Percentiles rank a stretch among this genome's conserved stretches.
Conservation (phyloP, 2,329 filamentous ascomycete genomes). For the Penicillium concentricum region DNA sequence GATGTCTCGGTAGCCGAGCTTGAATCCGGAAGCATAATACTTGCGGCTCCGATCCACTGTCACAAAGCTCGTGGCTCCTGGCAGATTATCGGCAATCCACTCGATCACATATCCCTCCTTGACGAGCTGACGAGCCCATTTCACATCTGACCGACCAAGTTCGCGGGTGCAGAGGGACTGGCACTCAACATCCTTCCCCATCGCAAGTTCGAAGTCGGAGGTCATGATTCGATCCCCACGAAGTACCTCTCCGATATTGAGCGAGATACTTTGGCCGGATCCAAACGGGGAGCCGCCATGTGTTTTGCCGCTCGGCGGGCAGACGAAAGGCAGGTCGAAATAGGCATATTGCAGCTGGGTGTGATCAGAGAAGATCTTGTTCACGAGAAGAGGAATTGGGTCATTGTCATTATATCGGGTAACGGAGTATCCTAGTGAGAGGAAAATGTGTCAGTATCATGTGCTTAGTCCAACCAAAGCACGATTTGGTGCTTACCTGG, state of each 20-base stretch:
- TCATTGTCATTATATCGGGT: constrained; percentile 75
- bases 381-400: constrained; percentile 79
- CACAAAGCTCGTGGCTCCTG: constrained; percentile 83
- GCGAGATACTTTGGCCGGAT: constrained; percentile 72
- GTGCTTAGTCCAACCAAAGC: background rate
- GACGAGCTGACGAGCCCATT: constrained; percentile 69
- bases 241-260: constrained; percentile 84
- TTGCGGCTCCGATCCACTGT: constrained; percentile 80
- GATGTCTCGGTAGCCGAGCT: constrained; percentile 74
- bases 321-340: constrained; percentile 83
- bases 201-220: constrained; percentile 77
- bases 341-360: constrained; percentile 91
- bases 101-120: constrained; percentile 80
- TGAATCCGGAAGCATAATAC: constrained; percentile 89
- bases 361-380: constrained; percentile 88
- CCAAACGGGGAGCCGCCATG: constrained; percentile 67
- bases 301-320: constrained; percentile 69
- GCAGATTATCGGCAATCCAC: constrained; percentile 91
- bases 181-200: constrained; percentile 73
- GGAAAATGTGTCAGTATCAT: constrained; percentile 11
- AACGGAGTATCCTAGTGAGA: constrained; percentile 71
- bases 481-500: constrained; percentile 60
- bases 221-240: constrained; percentile 81
- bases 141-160: constrained; percentile 63
- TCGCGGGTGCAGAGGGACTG: constrained; percentile 69